Evolutionary conservation across 768 basidiomycete genomes (phyloP), one percentile per base, ranked within the genome.

Genomic region (Polyporus arcularius): DNA sequence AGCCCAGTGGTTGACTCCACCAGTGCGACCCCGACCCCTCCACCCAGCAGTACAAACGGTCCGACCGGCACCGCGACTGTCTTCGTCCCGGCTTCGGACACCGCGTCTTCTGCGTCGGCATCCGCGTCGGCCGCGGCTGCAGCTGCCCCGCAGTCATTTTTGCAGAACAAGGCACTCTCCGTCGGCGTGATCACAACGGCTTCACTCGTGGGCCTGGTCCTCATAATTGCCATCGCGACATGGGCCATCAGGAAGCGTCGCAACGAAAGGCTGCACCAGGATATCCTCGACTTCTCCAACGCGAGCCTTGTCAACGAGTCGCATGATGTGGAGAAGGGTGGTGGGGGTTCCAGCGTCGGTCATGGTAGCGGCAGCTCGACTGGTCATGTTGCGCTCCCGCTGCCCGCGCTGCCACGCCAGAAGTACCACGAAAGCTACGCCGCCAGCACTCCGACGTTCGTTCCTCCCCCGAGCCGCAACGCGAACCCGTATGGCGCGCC

Each of bases 101-200:
- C 40, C n/a, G 41, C 41, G 14, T 42, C 41, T 39, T 72, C 73
- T 12, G 58, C 70, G 6, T 55, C 69, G 50, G 46, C 76, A 4
- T 68, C 71, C 39, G 72, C 71, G 1, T 41, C 72, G 32, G 61
- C 77, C 9, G 58, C 72, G 2, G 35, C 74, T 2, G 61, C 76
- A 16, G 30, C 68, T 6, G 63, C 70, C 0, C 32, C 64, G n/a
- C 66, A 71, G 9, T 67, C 78, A 11, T 91, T 92, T 74, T 69
- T 90, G 40, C 72, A 84, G 59, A 87, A 90, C 72, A 88, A 85
- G 71, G 76, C 81, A n/a, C 75, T 86, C n/a, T 80, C 83, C 43
- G 83, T 83, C 7, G 72, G 82, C 9, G 79, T 89, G 15, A 87
- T 90, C 59, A 73, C 79, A 32, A 53, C 85, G 18, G 76, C 78